A percentile compares a stretch with the other conserved stretches of the same genome.
Conservation (phyloP, 2,329 filamentous ascomycete genomes). For the Monosporascus sp. region DNA sequence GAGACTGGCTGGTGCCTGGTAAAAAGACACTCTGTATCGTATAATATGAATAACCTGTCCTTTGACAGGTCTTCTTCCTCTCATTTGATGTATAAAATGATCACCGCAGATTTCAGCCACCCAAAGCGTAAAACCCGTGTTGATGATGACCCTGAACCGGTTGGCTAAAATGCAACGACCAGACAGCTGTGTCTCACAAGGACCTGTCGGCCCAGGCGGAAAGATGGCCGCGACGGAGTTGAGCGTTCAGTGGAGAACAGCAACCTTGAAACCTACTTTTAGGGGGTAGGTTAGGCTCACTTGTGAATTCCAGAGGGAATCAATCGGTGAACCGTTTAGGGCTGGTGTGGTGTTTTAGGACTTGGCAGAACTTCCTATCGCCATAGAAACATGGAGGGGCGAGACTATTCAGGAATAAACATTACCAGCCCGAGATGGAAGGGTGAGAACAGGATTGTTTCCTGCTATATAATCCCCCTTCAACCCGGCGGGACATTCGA, state of each 20-base stretch:
- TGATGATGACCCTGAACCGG: background rate
- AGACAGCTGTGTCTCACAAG: background rate
- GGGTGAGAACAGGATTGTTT: background rate
- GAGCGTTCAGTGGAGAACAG: background rate
- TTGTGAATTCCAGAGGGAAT: background rate
- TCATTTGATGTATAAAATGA: background rate
- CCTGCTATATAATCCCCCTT: background rate
- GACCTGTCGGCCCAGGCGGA: background rate
- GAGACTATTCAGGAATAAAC: background rate
- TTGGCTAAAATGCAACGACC: background rate
- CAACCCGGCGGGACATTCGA: too few relatives aligned
- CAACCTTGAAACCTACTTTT: background rate
- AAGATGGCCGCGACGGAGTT: background rate
- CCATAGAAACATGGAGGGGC: background rate
- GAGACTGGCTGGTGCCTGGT: background rate
- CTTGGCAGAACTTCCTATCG: background rate
- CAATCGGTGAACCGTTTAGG: background rate
- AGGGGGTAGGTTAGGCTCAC: background rate
- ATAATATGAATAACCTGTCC: too few relatives aligned
- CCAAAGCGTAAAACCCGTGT: background rate
- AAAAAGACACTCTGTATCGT: background rate
- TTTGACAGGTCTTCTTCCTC: background rate
- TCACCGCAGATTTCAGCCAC: background rate
- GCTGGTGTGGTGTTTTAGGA: background rate
- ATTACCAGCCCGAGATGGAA: background rate